phyloP scores from a whole-genome alignment of 306 rosid species.

The Glycyrrhiza uralensis region DNA sequence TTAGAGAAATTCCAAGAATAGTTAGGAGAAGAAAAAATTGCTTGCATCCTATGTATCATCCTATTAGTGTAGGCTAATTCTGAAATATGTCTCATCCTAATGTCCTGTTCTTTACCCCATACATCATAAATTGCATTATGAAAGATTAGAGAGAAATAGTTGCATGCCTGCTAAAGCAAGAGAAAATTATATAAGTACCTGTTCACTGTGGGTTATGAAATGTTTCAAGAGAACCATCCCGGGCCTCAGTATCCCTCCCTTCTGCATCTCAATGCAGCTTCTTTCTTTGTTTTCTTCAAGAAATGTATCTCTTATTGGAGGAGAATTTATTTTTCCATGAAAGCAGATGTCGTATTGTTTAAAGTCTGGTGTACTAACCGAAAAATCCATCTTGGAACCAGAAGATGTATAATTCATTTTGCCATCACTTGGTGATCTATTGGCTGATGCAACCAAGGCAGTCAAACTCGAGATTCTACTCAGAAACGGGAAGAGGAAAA shows the following conservation, averaged over 20 bases:
- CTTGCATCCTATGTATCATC: too few species aligned
- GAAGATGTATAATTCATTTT: neutral
- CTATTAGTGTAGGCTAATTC: too few species aligned
- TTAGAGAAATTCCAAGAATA: too few species aligned
- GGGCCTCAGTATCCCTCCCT: conserved; percentile 36
- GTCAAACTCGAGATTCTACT: too few species aligned
- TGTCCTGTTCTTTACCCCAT: too few species aligned
- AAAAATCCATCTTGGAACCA: neutral
- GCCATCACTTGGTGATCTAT: neutral
- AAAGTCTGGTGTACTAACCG: neutral
- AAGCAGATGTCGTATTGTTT: conserved; percentile 48
- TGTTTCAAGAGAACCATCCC: conserved; percentile 66
- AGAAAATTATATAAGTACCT: too few species aligned
- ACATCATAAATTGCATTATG: too few species aligned
- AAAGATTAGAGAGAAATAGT: too few species aligned
- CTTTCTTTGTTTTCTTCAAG: neutral
- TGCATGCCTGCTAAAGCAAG: too few species aligned
- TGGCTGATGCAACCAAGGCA: neutral
- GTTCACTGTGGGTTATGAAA: conserved; percentile 21
- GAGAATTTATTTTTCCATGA: neutral
- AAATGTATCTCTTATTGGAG: neutral
- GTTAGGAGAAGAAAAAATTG: too few species aligned
- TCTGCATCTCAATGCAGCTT: neutral
- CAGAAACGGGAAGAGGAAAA: too few species aligned
- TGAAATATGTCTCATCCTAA: too few species aligned